A percentile compares a stretch with the other conserved stretches of the same genome.
Evolutionary conservation across 164 flowering plant genomes (phyloP).

Genomic region (Magnolia changhungtana): DNA sequence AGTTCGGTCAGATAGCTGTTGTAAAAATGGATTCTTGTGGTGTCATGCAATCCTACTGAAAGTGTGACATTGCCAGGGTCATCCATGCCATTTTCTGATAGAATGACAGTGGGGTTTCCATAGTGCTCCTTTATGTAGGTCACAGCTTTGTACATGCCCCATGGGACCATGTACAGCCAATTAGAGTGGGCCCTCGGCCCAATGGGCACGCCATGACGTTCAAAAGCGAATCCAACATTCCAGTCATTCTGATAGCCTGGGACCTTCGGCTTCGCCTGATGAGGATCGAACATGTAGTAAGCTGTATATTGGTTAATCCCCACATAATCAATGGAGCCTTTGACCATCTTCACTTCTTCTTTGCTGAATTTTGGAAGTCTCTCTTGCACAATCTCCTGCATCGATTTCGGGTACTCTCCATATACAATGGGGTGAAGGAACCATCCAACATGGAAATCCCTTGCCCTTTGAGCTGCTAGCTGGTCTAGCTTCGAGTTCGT

Average conservation of each 20-base stretch:
- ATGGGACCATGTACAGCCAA: constrained; percentile 30
- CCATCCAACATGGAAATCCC: constrained; percentile 24
- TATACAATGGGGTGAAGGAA: constrained; percentile 23
- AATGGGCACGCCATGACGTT: constrained; percentile 18
- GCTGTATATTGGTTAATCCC: constrained; percentile 26
- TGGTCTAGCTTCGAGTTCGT: constrained; percentile 11
- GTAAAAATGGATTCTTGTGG: constrained; percentile 58
- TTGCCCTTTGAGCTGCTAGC: constrained; percentile 16
- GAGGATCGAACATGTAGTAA: constrained; percentile 21
- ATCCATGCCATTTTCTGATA: constrained; percentile 61
- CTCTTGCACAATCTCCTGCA: constrained; percentile 16
- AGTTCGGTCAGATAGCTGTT: constrained; percentile 47
- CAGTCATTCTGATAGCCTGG: constrained; percentile 21
- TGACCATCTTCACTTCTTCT: constrained; percentile 17
- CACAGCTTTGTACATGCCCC: constrained; percentile 28
- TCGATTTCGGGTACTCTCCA: constrained; percentile 19
- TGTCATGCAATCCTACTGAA: constrained; percentile 58
- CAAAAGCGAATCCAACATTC: constrained; percentile 24
- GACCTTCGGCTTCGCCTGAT: constrained; percentile 1
- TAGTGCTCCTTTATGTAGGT: constrained; percentile 25
- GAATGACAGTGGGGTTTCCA: constrained; percentile 21
- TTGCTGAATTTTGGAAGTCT: constrained; percentile 21
- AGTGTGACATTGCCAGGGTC: constrained; percentile 76
- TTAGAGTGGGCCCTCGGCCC: constrained; percentile 24
- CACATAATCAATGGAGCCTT: constrained; percentile 24